Conservation (phyloP, 140 eudicot genomes). For the Bidens hawaiensis region DNA sequence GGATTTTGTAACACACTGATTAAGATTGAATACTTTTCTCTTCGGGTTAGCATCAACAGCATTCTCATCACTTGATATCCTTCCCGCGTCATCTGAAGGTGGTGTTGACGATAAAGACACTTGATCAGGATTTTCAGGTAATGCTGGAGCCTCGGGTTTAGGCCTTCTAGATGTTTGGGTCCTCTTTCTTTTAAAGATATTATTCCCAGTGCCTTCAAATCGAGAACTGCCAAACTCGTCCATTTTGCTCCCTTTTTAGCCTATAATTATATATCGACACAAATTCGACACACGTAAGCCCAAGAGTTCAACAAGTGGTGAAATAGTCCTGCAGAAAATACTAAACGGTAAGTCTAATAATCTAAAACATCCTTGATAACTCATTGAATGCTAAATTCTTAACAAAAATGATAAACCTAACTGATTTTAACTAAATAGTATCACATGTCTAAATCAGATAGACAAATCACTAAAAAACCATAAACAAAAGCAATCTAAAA, state of each 20-base stretch:
- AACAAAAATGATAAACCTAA: too few species aligned
- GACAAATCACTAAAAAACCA: not conserved
- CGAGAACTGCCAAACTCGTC: slow-evolving; percentile 41
- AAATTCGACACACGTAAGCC: slow-evolving; percentile 10
- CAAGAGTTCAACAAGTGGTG: slow-evolving; percentile 16
- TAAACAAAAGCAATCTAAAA: too few species aligned
- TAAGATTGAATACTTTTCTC: slow-evolving; percentile 71
- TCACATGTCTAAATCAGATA: not conserved
- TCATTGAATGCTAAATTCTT: not conserved
- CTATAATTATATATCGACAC: slow-evolving; percentile 8
- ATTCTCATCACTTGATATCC: slow-evolving; percentile 75
- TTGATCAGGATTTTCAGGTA: slow-evolving; percentile 33
- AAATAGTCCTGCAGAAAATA: slow-evolving; percentile 20
- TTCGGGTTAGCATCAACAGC: slow-evolving; percentile 45
- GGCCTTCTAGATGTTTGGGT: slow-evolving; percentile 73
- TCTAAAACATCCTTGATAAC: not conserved
- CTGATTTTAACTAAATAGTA: not conserved
- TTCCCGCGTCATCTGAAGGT: slow-evolving; percentile 56
- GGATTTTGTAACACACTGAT: slow-evolving; percentile 48
- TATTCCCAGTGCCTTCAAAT: slow-evolving; percentile 43
- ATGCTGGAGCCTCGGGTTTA: slow-evolving; percentile 51
- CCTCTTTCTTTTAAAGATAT: slow-evolving; percentile 52
- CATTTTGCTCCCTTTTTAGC: slow-evolving; percentile 27
- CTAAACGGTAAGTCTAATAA: slow-evolving; percentile 13
- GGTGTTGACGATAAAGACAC: slow-evolving; percentile 55